phyloP scores from a whole-genome alignment of 2,329 filamentous ascomycete species.

The Rutstroemia sydowiana region DNA sequence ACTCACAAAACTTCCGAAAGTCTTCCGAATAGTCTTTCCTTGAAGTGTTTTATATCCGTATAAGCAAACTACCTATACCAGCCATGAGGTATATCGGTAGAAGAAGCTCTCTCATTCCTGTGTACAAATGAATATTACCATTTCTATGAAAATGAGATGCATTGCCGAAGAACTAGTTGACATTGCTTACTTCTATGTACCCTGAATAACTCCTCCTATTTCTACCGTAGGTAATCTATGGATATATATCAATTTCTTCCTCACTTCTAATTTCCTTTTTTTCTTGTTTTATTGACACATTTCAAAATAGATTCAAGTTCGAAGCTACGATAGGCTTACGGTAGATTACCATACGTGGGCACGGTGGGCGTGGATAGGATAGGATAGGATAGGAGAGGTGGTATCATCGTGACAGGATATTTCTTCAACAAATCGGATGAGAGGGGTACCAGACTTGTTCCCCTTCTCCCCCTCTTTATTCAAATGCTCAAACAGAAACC shows the following conservation, averaged over 20 bases:
- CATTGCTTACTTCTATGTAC: background rate
- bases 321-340: background rate
- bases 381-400: background rate
- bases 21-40: no score
- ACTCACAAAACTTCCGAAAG: no score
- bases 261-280: conserved; percentile 3
- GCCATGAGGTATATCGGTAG: no score
- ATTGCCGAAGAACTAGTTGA: background rate
- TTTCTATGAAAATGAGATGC: no score
- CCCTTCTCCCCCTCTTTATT: background rate
- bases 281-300: conserved; percentile 1
- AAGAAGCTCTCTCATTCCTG: no score
- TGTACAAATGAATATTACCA: no score
- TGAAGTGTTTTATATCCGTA: no score
- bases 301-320: background rate
- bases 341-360: background rate
- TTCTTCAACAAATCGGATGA: background rate
- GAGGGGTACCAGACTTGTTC: background rate
- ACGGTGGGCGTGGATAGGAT: background rate
- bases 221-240: background rate
- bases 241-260: background rate
- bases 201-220: background rate
- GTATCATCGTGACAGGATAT: background rate
- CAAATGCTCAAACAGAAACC: background rate
- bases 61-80: no score